Evolutionary conservation across 176 grass and related monocot genomes (phyloP).

Genomic region (Elaeis guineensis): DNA sequence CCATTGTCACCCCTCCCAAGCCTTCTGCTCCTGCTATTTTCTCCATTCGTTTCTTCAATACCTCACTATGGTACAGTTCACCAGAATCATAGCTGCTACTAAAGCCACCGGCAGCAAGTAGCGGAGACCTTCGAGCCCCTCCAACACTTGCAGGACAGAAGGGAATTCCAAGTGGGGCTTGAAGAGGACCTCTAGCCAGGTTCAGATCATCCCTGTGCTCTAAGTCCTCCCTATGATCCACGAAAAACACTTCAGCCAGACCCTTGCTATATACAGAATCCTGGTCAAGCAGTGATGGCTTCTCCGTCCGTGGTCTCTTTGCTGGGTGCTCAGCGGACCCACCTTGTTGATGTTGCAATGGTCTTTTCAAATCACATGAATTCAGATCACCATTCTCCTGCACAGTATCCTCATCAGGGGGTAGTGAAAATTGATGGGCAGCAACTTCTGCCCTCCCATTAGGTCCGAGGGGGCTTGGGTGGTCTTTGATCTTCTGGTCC

Average conservation of each 20-base stretch:
- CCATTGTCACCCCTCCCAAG: conserved; percentile 50
- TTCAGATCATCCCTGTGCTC: conserved; percentile 24
- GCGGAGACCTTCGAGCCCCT: conserved; percentile 35
- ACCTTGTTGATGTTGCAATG: conserved; percentile 22
- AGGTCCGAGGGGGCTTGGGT: conserved; percentile 20
- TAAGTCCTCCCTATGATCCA: conserved; percentile 17
- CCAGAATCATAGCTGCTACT: conserved; percentile 40
- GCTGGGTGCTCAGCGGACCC: conserved; percentile 31
- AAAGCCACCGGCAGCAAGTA: conserved; percentile 6
- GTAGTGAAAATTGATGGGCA: conserved; percentile 23
- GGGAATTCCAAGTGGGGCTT: conserved; percentile 59
- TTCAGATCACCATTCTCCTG: conserved; percentile 39
- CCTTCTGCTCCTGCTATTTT: conserved; percentile 61
- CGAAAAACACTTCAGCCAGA: conserved; percentile 4
- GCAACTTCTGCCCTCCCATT: conserved; percentile 27
- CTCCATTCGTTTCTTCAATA: conserved; percentile 50
- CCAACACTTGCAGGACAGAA: conserved; percentile 57
- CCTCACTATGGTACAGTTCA: conserved; percentile 37
- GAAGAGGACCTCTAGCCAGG: conserved; percentile 31
- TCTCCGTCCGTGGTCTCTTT: conserved; percentile 40
- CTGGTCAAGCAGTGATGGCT: neutral
- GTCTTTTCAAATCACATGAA: conserved; percentile 38
- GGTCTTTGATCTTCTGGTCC: conserved; percentile 32
- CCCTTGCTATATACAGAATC: conserved; percentile 4
- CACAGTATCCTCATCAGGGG: conserved; percentile 11